A percentile compares a stretch with the other conserved stretches of the same genome.
Conservation (phyloP, 352 stramenopile species). For the Pythium aphanidermatum region DNA sequence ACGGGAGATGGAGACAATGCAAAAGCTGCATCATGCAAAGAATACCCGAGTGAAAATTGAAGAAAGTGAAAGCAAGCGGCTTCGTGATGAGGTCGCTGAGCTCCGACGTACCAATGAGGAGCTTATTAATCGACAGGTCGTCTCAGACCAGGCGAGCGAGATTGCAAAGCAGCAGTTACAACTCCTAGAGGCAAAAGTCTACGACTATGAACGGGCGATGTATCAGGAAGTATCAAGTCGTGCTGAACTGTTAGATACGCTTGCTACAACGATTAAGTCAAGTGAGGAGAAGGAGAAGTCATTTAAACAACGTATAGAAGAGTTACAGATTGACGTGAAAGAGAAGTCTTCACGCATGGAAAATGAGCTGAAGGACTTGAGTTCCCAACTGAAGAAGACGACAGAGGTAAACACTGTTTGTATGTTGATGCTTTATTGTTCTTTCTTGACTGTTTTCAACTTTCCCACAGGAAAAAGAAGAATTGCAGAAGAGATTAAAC, state of each 20-base stretch:
- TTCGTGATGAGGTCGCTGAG: constrained; percentile 36
- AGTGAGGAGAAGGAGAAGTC: constrained; percentile 44
- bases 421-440: not conserved
- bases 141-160: constrained; percentile 39
- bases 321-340: constrained; percentile 47
- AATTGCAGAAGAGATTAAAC: constrained; percentile 74
- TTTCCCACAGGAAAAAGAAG: constrained; percentile 56
- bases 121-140: constrained; percentile 36
- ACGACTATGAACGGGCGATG: constrained; percentile 44
- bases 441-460: not conserved
- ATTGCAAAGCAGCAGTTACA: constrained; percentile 28
- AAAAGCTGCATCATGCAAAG: constrained; percentile 60
- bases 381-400: constrained; percentile 48
- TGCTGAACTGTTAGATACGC: constrained; percentile 68
- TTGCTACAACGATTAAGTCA: constrained; percentile 52
- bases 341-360: constrained; percentile 65
- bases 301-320: constrained; percentile 32
- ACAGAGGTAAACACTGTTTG: constrained; percentile 39
- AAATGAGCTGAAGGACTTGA: constrained; percentile 46
- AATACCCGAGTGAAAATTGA: constrained; percentile 58
- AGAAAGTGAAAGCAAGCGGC: constrained; percentile 41
- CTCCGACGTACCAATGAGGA: constrained; percentile 31
- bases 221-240: constrained; percentile 56
- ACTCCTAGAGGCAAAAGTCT: constrained; percentile 39
- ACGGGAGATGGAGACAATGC: constrained; percentile 59